A percentile compares a stretch with the other conserved stretches of the same genome.
Conservation (phyloP, 805 yeast genomes). For the Ascoidea tarda region DNA sequence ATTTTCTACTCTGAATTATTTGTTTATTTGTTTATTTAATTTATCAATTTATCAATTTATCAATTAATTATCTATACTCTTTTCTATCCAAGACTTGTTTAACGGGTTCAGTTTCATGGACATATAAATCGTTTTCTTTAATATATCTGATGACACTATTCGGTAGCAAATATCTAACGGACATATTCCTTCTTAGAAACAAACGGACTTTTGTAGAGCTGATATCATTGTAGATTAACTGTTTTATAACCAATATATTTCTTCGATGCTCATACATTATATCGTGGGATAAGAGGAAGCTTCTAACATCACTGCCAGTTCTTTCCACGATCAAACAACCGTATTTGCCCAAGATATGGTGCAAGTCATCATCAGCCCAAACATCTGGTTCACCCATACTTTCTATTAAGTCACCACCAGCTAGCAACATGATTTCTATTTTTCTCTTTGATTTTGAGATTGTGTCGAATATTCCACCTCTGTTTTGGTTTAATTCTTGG, state of each 20-base stretch:
- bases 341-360: conserved; percentile 88
- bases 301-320: conserved; percentile 91
- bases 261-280: conserved; percentile 94
- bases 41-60: too few relatives aligned
- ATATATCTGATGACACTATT: conserved; percentile 90
- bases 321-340: conserved; percentile 96
- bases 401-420: conserved; percentile 96
- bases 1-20: too few relatives aligned
- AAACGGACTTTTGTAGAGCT: conserved; percentile 88
- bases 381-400: conserved; percentile 99
- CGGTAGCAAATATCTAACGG: conserved; percentile 88
- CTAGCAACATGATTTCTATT: conserved; percentile 87
- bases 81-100: conserved; percentile 57
- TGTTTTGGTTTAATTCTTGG: conserved; percentile 78
- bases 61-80: background rate
- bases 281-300: conserved; percentile 84
- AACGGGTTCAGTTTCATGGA: conserved; percentile 84
- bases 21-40: too few relatives aligned
- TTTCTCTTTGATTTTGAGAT: conserved; percentile 54
- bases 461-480: conserved; percentile 44
- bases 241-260: conserved; percentile 88
- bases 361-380: conserved; percentile 93
- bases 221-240: conserved; percentile 91
- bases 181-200: conserved; percentile 89
- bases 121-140: conserved; percentile 79